Evolutionary conservation across 306 rosid genomes (phyloP), one percentile per base, ranked within the genome.

Genomic region (Lathyrus tuberosus): DNA sequence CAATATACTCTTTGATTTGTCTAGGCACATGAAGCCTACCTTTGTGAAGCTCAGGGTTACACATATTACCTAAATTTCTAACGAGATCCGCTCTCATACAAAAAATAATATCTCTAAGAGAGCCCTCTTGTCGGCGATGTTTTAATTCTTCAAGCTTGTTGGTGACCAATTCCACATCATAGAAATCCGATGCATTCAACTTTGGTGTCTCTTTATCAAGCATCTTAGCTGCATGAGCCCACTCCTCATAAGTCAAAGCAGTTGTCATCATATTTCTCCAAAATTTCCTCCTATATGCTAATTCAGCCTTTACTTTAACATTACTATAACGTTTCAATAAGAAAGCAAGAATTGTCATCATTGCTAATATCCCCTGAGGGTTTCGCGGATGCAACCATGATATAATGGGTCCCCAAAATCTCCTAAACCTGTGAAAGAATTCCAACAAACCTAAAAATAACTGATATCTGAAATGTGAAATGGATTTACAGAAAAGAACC

Each of bases 181-280:
- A 94, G 43, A 85, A 86, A 54, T 88, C 85, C 1, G 89, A 88
- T 72, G 91, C 99, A 65, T 85, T 91, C 97, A 91, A 70, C 79
- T 71, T 94, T 5, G 87, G 88, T 52, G 99, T 87, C 83, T 88
- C 96, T 49, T 86, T 90, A 73, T 94, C 99, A 72, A 94, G 95
- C 99, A 94, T 94, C 84, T 84, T 94, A 70, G 99, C 96, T 62
- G 92, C 99, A 84, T 94, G 95, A 78, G 96, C 95, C 99, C 99
- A 94, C 75, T 94, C 99, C 86, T 94, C 99, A 56, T 94, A 91
- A 35, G 91, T 84, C 87, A 91, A 78, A 3, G 99, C 99, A 35
- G 91, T 14, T 81, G 91, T 83, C 97, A 94, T 94, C 97, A 94
- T 84, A 56, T 94, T 94, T 76, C 89, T 84, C 99, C 99, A 94